Conservation (phyloP, 129 eudicot genomes). For the Kitagawia praeruptora region DNA sequence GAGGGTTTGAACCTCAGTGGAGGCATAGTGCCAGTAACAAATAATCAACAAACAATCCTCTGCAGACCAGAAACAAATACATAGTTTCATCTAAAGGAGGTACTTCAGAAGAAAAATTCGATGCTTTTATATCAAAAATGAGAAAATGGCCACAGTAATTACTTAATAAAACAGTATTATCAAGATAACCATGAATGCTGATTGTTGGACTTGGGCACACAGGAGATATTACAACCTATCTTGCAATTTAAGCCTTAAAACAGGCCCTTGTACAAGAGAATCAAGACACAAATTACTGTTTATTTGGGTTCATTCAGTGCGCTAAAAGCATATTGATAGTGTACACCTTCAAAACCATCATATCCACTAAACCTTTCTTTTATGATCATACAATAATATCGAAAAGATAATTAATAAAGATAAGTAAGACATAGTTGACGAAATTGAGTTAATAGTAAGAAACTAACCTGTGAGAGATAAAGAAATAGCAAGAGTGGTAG, state of each 20-base stretch:
- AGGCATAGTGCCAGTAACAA: neutral
- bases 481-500: slow-evolving; percentile 62
- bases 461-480: slow-evolving; percentile 51
- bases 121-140: neutral
- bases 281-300: neutral
- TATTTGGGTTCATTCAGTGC: neutral
- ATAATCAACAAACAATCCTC: neutral
- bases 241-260: neutral
- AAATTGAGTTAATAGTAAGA: neutral
- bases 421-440: neutral
- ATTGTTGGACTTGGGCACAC: neutral
- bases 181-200: neutral
- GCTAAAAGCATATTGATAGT: neutral
- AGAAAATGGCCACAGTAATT: no score
- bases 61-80: neutral
- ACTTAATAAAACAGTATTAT: neutral
- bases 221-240: neutral
- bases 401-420: neutral
- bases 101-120: neutral
- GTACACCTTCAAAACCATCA: neutral
- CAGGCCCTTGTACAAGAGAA: neutral
- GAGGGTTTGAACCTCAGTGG: neutral
- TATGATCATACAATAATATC: neutral
- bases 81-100: neutral
- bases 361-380: neutral